phyloP scores from a whole-genome alignment of 495 filamentous ascomycete genomes.

The Aspergillus bertholletiae region DNA sequence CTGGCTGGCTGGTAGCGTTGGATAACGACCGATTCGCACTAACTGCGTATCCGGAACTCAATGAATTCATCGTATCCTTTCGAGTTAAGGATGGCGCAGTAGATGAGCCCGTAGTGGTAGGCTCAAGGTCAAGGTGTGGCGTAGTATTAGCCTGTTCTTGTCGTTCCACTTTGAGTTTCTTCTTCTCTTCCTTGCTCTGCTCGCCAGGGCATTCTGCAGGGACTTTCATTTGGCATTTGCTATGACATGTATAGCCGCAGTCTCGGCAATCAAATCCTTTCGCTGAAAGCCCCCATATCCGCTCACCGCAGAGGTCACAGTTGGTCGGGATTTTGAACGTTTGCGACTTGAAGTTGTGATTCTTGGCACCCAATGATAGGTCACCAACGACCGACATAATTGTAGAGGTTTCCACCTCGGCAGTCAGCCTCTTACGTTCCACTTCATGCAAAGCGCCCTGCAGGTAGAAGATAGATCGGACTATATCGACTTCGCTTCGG shows the following conservation, averaged over 20 bases:
- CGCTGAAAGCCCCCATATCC: constrained; percentile 93
- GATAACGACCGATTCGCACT: constrained; percentile 74
- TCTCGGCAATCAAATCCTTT: constrained; percentile 95
- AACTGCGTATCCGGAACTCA: constrained; percentile 84
- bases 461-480: constrained; percentile 68
- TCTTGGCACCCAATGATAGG: constrained; percentile 83
- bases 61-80: constrained; percentile 88
- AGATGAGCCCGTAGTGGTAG: constrained; percentile 30
- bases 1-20: constrained; percentile 33
- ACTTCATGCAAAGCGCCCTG: constrained; percentile 83
- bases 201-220: constrained; percentile 94
- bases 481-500: constrained; percentile 75
- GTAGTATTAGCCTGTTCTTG: constrained; percentile 72
- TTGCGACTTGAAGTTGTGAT: constrained; percentile 93
- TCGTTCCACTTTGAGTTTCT: constrained; percentile 78
- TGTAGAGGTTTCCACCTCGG: constrained; percentile 87
- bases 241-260: constrained; percentile 97
- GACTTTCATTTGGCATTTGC: constrained; percentile 98
- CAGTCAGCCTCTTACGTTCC: constrained; percentile 80
- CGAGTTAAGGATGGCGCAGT: constrained; percentile 59
- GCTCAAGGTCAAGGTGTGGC: constrained; percentile 33
- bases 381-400: constrained; percentile 86
- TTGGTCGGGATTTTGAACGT: constrained; percentile 99
- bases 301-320: constrained; percentile 92
- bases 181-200: constrained; percentile 87